Conservation (phyloP, 768 basidiomycete genomes). For the Mycena belliarum region DNA sequence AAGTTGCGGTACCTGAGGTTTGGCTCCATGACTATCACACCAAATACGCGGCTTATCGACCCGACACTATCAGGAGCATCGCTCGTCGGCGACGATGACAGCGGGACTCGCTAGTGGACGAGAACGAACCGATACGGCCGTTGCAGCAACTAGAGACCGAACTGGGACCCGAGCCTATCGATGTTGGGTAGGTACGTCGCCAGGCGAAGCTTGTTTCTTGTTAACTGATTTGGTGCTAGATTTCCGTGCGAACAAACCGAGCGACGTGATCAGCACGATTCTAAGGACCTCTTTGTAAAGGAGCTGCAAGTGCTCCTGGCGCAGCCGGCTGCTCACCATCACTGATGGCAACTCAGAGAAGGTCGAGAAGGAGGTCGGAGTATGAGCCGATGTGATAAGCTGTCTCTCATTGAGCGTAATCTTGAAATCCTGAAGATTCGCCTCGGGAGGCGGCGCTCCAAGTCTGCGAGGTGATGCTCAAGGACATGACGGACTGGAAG, state of each 20-base stretch:
- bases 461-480: slow-evolving; percentile 97
- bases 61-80: slow-evolving; percentile 93
- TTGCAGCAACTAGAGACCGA: slow-evolving; percentile 68
- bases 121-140: slow-evolving; percentile 78
- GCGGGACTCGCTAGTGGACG: slow-evolving; percentile 83
- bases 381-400: too few relatives aligned
- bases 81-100: slow-evolving; percentile 87
- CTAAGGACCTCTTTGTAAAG: slow-evolving; percentile 93
- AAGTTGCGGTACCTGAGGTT: slow-evolving; percentile 90
- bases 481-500: slow-evolving; percentile 94
- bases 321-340: slow-evolving; percentile 77
- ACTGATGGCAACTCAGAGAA: slow-evolving; percentile 78
- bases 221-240: slow-evolving; percentile 48
- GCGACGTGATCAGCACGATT: slow-evolving; percentile 97
- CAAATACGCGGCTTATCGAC: slow-evolving; percentile 35
- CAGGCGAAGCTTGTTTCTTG: neutral
- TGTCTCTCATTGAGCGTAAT: too few relatives aligned
- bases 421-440: slow-evolving; percentile 94
- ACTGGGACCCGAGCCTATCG: slow-evolving; percentile 97
- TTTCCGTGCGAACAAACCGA: slow-evolving; percentile 87
- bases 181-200: slow-evolving; percentile 81
- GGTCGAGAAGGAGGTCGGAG: slow-evolving; percentile 69
- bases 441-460: slow-evolving; percentile 93
- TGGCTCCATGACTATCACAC: neutral
- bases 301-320: slow-evolving; percentile 93